Evolutionary conservation across 192 early-diverging fungal species (phyloP), one percentile per base, ranked within the genome.

Genomic region (Cetraspora pellucida): DNA sequence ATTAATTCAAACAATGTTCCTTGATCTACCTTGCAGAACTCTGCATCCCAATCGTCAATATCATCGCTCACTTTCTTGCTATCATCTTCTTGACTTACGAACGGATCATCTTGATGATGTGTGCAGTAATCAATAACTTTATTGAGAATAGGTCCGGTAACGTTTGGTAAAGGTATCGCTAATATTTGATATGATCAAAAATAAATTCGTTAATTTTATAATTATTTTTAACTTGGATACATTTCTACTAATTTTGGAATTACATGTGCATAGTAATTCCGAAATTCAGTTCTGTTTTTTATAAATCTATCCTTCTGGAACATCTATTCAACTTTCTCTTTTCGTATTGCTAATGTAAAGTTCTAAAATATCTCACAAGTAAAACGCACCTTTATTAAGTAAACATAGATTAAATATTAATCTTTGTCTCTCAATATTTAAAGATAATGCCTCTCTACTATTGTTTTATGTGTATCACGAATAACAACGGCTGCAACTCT

Each of bases 1-100:
- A 97, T 95, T 47, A 97, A 84, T 73, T 97, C 96, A 82, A 92
- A 96, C 59, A 97, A 80, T 1, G 96, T 96, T 27, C 94, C 96
- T 83, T 97, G 96, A 82, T 97, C 96, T 8, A 97, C 90, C 25
- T 90, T 91, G 47, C 92, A 96, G 65, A 95, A 97, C 67, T 97
- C 93, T 49, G 87, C 85, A 81, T 97, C 95, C 90, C 93, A 95
- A 49, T 95, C 95, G 50, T 90, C 93, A 84, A 96, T 94, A 70
- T 93, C 89, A 71, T 89, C 91, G 8, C 91, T 86, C 1, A 89
- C 81, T 28, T 82, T 85, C 81, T 89, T 84, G 55, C 79, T 82
- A 55, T 90, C 89, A 70, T 83, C 85, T 37, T 91, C 91, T 11
- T 90, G 89, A 45, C 63, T 75, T 14, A 78, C 77, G 23, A 81